Base-by-base conservation (phyloP, 768 basidiomycete genomes). In the Auricularia cornea region DNA sequence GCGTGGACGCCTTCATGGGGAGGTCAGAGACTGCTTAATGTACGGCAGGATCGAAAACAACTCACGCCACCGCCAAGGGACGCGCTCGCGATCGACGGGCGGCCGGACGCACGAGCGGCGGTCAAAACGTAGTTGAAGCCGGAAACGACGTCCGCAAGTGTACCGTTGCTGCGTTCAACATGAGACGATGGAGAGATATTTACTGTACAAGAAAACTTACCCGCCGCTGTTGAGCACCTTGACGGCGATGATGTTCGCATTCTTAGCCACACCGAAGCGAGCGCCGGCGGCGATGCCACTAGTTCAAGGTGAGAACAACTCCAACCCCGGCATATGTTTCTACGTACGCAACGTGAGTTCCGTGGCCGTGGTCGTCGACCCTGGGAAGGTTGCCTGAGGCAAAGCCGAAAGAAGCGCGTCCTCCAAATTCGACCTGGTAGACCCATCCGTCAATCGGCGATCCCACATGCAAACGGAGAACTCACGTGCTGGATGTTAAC, bases 271-370 rank as follows among this genome's bases (percentile, higher is more conserved):
- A 57, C 77, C 77, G 60, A 66, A 78, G 30, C 66, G 68, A 12
- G 64, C 70, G 5, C 78, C 78, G 12, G 63, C 63, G 12, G 66
- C 67, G 18, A 67, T 65, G 20, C 66, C 67, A 10, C 44, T 48
- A 48, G 44, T 20, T 48, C 44, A 48, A 18, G 8, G 8, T 8
- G 38, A 8, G 18, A 40, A 76, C 87, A 90, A 70, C 79, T 77
- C 3, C 91, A 94, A 23, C n/a, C n/a, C n/a, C n/a, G 88, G 97
- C 68, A 98, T 95, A 30, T 94, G 98, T 62, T 95, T 95, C 54
- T 18, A 48, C 44, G 5, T 14, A 48, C 44, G 70, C 65, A 57
- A 64, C 68, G 66, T 78, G 78, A 35, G 79, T 79, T 28, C 79
- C 80, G 63, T 80, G 79, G 23, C 78, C 79, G 74, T 98, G 98